Conservation (phyloP, 192 early-diverging fungal species). For the Kickxella alabastrina region DNA sequence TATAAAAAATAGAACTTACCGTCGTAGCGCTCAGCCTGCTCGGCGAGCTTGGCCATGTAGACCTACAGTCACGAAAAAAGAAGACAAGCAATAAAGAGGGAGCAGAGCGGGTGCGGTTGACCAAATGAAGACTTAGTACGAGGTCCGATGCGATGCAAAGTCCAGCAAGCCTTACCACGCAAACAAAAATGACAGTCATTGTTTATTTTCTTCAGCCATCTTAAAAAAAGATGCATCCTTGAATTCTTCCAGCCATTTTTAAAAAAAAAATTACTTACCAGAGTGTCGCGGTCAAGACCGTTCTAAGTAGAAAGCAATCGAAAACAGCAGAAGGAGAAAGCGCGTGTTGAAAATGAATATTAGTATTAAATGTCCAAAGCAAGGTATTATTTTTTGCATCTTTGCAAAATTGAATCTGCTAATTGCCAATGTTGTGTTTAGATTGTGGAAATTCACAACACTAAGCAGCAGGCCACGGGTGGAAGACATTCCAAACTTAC, state of each 20-base stretch:
- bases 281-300: conserved; percentile 40
- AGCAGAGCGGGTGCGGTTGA: too few relatives aligned
- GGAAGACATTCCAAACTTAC: conserved; percentile 29
- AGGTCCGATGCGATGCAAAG: too few relatives aligned
- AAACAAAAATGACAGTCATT: too few relatives aligned
- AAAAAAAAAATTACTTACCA: conserved; percentile 41
- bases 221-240: not conserved
- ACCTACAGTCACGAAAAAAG: conserved; percentile 47
- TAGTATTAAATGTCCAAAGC: too few relatives aligned
- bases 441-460: not conserved
- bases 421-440: too few relatives aligned
- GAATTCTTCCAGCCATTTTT: not conserved
- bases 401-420: too few relatives aligned
- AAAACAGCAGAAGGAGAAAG: too few relatives aligned
- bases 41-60: conserved; percentile 98
- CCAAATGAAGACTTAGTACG: too few relatives aligned
- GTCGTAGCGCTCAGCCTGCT: conserved; percentile 98
- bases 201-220: not conserved
- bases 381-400: too few relatives aligned
- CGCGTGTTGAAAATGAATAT: too few relatives aligned
- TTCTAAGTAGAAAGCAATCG: conserved; percentile 14
- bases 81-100: conserved; percentile 2
- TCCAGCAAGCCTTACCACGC: too few relatives aligned
- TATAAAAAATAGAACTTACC: conserved; percentile 82
- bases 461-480: not conserved